A percentile compares a stretch with the other conserved stretches of the same genome.
Conservation (phyloP, 169 alveolate species). For the Cryptosporidium meleagridis region DNA sequence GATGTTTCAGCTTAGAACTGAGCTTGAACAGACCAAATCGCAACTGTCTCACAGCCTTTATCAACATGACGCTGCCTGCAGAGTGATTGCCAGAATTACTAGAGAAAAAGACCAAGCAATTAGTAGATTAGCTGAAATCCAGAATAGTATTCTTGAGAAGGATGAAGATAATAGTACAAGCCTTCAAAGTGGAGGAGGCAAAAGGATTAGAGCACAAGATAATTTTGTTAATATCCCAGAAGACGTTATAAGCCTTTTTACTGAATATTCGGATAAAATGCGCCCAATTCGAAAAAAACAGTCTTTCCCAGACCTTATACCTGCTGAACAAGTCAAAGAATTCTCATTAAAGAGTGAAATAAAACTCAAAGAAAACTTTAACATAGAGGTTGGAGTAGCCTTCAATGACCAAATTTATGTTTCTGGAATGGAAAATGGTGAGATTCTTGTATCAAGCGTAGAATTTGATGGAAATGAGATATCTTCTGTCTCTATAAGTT, state of each 20-base stretch:
- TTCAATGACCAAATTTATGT: slow-evolving; percentile 27
- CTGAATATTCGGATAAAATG: slow-evolving; percentile 76
- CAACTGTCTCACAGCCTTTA: slow-evolving; percentile 96
- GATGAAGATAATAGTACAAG: not conserved
- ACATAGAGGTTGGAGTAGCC: slow-evolving; percentile 74
- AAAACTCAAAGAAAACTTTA: not conserved
- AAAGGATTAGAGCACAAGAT: slow-evolving; percentile 69
- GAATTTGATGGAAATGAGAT: not conserved
- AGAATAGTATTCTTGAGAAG: slow-evolving; percentile 78
- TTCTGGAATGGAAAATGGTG: slow-evolving; percentile 39
- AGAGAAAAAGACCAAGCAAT: slow-evolving; percentile 94
- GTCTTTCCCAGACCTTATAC: slow-evolving; percentile 47
- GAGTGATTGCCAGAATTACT: slow-evolving; percentile 95
- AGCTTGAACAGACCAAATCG: slow-evolving; percentile 83
- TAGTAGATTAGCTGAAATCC: slow-evolving; percentile 84
- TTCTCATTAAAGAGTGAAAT: not conserved
- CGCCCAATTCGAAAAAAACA: slow-evolving; percentile 76
- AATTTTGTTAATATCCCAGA: slow-evolving; percentile 73
- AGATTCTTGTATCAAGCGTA: slow-evolving; percentile 20
- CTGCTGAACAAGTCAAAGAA: slow-evolving; percentile 58
- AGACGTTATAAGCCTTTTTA: slow-evolving; percentile 63
- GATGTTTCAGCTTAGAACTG: slow-evolving; percentile 86
- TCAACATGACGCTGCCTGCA: slow-evolving; percentile 98
- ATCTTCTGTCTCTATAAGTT: not conserved
- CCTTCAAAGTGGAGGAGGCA: not conserved